phyloP scores from a whole-genome alignment of 148 eudicot genomes.

The Dysphania ambrosioides region DNA sequence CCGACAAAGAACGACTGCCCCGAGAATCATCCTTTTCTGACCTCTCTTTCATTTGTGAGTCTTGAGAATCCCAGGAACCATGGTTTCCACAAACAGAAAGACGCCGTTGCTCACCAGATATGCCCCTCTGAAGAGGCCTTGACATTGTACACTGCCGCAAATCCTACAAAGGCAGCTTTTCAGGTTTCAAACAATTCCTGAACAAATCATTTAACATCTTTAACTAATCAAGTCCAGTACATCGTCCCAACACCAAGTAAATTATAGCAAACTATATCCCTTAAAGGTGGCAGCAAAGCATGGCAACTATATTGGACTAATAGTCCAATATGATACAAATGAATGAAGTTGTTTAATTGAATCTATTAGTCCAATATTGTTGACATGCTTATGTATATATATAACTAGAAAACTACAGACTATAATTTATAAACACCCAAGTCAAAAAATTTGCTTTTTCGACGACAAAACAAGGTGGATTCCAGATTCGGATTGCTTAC shows the following conservation, averaged over 20 bases:
- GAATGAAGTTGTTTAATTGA: no score
- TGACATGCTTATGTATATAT: no score
- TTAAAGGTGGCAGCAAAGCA: slow-evolving; percentile 10
- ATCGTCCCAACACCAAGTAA: background rate
- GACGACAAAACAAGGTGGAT: slow-evolving; percentile 12
- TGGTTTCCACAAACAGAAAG: slow-evolving; percentile 44
- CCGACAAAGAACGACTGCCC: slow-evolving; percentile 41
- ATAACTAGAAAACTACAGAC: slow-evolving; percentile 15
- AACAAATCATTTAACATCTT: slow-evolving; percentile 4
- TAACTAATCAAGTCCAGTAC: background rate
- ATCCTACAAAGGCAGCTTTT: slow-evolving; percentile 22
- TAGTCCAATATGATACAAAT: no score
- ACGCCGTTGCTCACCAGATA: slow-evolving; percentile 56
- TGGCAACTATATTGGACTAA: slow-evolving; percentile 5
- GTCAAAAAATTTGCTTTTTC: slow-evolving; percentile 8
- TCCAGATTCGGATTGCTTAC: slow-evolving; percentile 10
- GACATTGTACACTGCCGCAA: slow-evolving; percentile 55
- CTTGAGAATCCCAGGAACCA: slow-evolving; percentile 53
- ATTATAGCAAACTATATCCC: background rate
- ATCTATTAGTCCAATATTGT: no score
- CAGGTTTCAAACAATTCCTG: slow-evolving; percentile 19
- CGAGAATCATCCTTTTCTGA: slow-evolving; percentile 66
- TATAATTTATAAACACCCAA: background rate
- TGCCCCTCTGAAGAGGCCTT: slow-evolving; percentile 83
- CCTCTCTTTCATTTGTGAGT: slow-evolving; percentile 81